Evolutionary conservation across 139 green algal genomes (phyloP).

Genomic region (Volvox reticuliferus): DNA sequence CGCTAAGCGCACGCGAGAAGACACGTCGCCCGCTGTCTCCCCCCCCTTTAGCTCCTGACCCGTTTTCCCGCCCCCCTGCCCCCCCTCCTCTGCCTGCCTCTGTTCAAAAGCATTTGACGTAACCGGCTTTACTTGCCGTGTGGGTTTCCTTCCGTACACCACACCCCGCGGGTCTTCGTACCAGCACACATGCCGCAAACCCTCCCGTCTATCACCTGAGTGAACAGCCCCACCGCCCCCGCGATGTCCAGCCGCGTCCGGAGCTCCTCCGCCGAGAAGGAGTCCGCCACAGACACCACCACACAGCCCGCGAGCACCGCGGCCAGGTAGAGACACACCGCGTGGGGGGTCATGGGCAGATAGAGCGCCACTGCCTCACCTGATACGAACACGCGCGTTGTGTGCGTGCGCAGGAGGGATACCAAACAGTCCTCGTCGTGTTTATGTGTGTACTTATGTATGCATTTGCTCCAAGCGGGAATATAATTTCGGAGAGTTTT

Average conservation of each 20-base stretch:
- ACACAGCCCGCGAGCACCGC: conserved; percentile 86
- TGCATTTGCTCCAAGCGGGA: too few species aligned
- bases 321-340: conserved; percentile 86
- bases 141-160: too few species aligned
- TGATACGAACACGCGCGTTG: conserved; percentile 22
- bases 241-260: conserved; percentile 77
- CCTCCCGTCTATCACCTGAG: conserved; percentile 74
- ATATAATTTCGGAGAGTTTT: too few species aligned
- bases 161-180: background rate
- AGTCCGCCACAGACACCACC: conserved; percentile 80
- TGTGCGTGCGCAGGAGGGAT: background rate
- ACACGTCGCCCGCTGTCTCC: too few species aligned
- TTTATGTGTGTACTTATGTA: background rate
- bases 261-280: conserved; percentile 86
- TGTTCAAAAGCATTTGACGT: too few species aligned
- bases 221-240: conserved; percentile 81
- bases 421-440: background rate
- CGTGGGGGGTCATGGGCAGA: conserved; percentile 84
- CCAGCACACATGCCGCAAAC: background rate
- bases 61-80: too few species aligned
- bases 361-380: conserved; percentile 83
- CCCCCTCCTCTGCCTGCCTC: too few species aligned
- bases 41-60: too few species aligned
- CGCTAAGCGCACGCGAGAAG: too few species aligned
- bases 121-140: too few species aligned